These are phyloP conservation scores for Mycena epipterygia DNA, from an alignment of 768 basidiomycete species.

Conservation along the genomic window DNA sequence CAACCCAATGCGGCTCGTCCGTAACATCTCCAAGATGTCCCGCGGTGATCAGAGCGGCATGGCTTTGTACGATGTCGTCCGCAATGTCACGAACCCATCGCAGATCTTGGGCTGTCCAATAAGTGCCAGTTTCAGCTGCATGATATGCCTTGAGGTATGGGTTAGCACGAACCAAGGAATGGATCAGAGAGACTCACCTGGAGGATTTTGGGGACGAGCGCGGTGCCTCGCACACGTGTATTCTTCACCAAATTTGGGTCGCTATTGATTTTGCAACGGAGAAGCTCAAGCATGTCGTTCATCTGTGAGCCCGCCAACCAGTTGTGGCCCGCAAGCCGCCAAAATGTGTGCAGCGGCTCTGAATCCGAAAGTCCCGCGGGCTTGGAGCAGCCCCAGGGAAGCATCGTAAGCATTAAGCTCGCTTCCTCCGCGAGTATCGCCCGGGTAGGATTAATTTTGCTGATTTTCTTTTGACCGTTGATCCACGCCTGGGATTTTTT, in stretches of 20 bases:
- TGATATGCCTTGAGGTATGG: no score
- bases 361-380: not conserved
- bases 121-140: no score
- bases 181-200: no score
- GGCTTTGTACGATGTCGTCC: not conserved
- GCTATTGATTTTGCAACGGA: slow-evolving; percentile 3
- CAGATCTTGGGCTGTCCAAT: not conserved
- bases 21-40: slow-evolving; percentile 6
- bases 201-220: not conserved
- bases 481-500: not conserved
- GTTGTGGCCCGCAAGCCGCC: not conserved
- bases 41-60: not conserved
- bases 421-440: not conserved
- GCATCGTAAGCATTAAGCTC: not conserved
- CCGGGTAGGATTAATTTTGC: not conserved
- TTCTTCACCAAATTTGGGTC: not conserved
- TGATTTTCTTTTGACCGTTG: not conserved
- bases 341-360: not conserved
- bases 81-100: slow-evolving; percentile 6
- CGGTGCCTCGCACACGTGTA: not conserved
- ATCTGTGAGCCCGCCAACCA: not conserved
- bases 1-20: slow-evolving; percentile 20
- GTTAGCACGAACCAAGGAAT: no score
- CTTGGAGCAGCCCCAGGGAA: not conserved
- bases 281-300: slow-evolving; percentile 15